Conservation (phyloP, 192 early-diverging fungal species). For the Podila verticillata region DNA sequence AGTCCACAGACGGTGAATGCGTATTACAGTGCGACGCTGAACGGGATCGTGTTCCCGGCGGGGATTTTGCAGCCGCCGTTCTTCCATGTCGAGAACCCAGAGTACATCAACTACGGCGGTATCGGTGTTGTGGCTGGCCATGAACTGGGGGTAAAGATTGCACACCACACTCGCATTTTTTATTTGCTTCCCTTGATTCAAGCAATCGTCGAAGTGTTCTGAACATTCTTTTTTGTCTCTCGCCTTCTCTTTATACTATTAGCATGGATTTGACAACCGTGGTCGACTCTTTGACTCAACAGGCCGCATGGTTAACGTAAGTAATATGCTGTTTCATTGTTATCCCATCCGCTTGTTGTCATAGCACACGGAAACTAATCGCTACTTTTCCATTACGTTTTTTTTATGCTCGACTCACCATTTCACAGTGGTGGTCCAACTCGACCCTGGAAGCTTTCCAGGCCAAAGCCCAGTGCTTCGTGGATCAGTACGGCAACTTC, state of each 20-base stretch:
- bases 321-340: constrained; percentile 43
- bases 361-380: not conserved
- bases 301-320: constrained; percentile 56
- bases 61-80: constrained; percentile 72
- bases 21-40: constrained; percentile 58
- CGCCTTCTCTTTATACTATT: constrained; percentile 1
- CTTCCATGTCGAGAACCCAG: constrained; percentile 62
- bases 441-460: constrained; percentile 60
- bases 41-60: constrained; percentile 63
- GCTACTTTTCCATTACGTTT: not conserved
- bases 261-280: constrained; percentile 73
- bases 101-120: constrained; percentile 71
- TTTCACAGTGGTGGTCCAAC: constrained; percentile 71
- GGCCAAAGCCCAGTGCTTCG: constrained; percentile 66
- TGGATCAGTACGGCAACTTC: constrained; percentile 68
- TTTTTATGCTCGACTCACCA: not conserved
- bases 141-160: constrained; percentile 64
- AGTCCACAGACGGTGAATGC: constrained; percentile 64
- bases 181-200: not conserved
- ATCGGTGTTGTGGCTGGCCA: constrained; percentile 78
- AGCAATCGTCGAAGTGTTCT: no score
- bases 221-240: not conserved
- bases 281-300: constrained; percentile 65
- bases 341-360: not conserved
- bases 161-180: constrained; percentile 35